Percentiles rank a stretch among this genome's conserved stretches.
Conservation (phyloP, 2,329 filamentous ascomycete species). For the Byssothecium circinans region DNA sequence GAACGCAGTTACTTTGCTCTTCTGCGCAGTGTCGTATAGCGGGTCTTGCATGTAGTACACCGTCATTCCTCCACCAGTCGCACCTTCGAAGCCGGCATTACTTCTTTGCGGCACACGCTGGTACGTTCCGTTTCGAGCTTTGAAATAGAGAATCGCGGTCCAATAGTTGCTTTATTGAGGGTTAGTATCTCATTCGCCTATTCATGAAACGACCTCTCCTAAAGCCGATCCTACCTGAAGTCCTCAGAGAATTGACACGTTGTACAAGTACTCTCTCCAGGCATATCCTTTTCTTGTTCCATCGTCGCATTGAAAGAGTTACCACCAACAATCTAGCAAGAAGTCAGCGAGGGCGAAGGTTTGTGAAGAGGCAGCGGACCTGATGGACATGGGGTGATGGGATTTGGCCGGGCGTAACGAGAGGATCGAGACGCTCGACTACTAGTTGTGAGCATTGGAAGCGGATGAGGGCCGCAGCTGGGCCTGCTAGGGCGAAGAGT, state of each 20-base stretch:
- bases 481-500: conserved; percentile 11
- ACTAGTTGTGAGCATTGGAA: conserved; percentile 33
- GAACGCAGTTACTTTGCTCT: conserved; percentile 18
- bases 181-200: conserved; percentile 13
- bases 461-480: conserved; percentile 15
- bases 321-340: conserved; percentile 17
- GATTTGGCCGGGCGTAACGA: conserved; percentile 22
- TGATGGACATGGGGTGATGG: conserved; percentile 30
- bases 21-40: conserved; percentile 16
- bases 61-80: conserved; percentile 18
- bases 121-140: conserved; percentile 36
- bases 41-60: conserved; percentile 23
- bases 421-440: conserved; percentile 26
- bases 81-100: conserved; percentile 20
- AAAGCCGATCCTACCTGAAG: conserved; percentile 3
- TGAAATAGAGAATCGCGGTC: conserved; percentile 33
- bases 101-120: conserved; percentile 45
- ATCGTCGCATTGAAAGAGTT: conserved; percentile 27
- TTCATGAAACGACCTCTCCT: background rate
- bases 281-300: conserved; percentile 17
- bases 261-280: conserved; percentile 23
- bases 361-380: background rate
- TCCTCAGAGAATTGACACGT: conserved; percentile 22
- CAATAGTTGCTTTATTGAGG: conserved; percentile 26
- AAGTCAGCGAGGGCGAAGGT: background rate